Evolutionary conservation across 140 eudicot genomes (phyloP), one percentile per base, ranked within the genome.

Genomic region (Oenanthe javanica): DNA sequence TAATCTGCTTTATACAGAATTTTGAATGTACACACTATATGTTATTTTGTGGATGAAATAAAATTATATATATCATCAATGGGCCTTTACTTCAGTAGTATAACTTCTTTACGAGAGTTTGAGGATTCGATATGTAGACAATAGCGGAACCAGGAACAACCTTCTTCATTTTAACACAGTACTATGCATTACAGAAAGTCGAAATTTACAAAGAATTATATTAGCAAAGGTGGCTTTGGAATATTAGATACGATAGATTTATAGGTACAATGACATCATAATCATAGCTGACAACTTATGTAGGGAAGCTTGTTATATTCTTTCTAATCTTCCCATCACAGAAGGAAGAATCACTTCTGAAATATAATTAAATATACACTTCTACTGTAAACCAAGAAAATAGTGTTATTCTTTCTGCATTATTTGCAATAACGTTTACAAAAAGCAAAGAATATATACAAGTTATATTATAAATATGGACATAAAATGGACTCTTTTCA

Each of bases 271-370:
- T 45, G 36, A 73, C 18, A 46, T 8, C 18, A 46, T 46, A 23
- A 42, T 25, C 42, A 47, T 43, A 23, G 54, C 77, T n/a, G 40
- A 74, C 15, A 74, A 74, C 78, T 74, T n/a, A 18, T 74, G 57
- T 47, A 1, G 5, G 25, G 78, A 46, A 74, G 59, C 40, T 74
- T 45, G 38, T 45, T 46, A 73, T 73, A 46, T 73, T 74, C 78
- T 74, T 74, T 3, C 18, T 2, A 1, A 5, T 71, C 13, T 72
- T 42, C 48, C 25, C 36, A 9, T 45, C 16, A 40, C 13, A 9
- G 19, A 43, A 73, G 13, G 74, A 45, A 19, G 14, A 40, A 9
- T 73, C 19, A 45, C 31, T 6, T n/a, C 9, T 46, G 36, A 4
- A 73, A n/a, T 47, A 46, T 74, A 14, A 46, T 47, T 10, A n/a